phyloP scores from a whole-genome alignment of 805 yeast genomes.

The Lipomyces sp. region DNA sequence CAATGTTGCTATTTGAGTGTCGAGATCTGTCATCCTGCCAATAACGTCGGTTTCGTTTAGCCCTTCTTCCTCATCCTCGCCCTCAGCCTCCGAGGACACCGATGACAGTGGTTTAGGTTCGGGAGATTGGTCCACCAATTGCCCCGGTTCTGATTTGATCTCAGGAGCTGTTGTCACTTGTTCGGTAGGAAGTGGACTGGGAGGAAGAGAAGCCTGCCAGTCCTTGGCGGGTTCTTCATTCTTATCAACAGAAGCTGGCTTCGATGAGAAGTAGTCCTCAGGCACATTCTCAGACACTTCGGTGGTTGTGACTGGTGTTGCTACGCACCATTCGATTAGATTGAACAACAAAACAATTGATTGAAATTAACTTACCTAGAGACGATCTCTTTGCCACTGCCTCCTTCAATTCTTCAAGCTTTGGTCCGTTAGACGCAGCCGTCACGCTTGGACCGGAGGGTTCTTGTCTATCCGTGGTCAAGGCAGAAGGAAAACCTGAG shows the following conservation, averaged over 20 bases:
- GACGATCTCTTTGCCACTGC: neutral
- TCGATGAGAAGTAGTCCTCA: neutral
- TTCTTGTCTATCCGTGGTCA: neutral
- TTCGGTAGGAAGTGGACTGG: neutral
- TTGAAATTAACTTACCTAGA: neutral
- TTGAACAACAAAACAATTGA: neutral
- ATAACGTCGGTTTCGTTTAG: constrained; percentile 33
- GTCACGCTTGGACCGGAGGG: neutral
- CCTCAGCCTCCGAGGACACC: constrained; percentile 12
- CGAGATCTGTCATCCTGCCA: constrained; percentile 26
- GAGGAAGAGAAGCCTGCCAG: neutral
- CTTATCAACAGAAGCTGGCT: neutral
- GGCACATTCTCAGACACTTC: neutral
- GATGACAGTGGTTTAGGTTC: neutral
- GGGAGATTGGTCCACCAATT: neutral
- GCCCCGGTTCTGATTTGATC: neutral
- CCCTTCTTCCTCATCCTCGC: constrained; percentile 37
- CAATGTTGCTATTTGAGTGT: constrained; percentile 13
- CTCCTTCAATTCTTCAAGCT: neutral
- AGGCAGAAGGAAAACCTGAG: neutral
- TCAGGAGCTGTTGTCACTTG: neutral
- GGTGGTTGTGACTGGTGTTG: neutral
- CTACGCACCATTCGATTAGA: neutral
- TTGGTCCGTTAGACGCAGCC: neutral
- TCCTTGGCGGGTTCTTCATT: neutral